Base-by-base conservation (phyloP, 1,139 yeast genomes). In the Pichia sp. region DNA sequence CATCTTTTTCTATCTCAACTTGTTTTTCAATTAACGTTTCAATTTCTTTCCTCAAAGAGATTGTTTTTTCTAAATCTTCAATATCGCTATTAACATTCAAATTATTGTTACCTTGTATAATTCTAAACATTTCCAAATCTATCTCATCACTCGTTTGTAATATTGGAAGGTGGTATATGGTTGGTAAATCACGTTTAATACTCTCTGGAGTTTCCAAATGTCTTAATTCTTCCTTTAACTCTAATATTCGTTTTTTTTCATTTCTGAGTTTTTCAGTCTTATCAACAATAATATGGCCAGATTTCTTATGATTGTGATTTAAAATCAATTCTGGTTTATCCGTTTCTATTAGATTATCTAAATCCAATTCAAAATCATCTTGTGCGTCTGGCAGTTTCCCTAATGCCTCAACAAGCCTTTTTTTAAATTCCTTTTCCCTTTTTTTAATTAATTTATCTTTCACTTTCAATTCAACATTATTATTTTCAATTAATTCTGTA, bases 361-460 rank as follows among this genome's bases (percentile, higher is more conserved):
- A 67, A 2, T 66, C 58, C n/a, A 75, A 61, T 46, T 80, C 84
- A 55, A 74, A 78, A 48, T 79, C 82, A 52, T 80, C 78, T 51
- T 69, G 67, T 0, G 87, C 84, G 39, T 65, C 63, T 0, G 87
- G 84, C 10, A 80, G 60, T 1, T 56, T 50, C 4, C 64, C 61
- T 37, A 80, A 67, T 20, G 41, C 9, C 6, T 67, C 64, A 6
- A 41, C 28, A 5, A 50, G 23, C 24, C 37, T 37, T 26, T 53
- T 46, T 26, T 59, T 54, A 16, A 66, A 36, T 20, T 45, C 36
- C 26, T 44, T 42, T 29, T 36, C 42, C 24, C 37, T 31, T 12
- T 38, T 41, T 35, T 32, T 40, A 24, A 37, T 42, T 1, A 36
- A 37, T 12, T 43, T 45, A 2, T 35, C 39, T 30, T 26, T 28